Base-by-base conservation (phyloP, 495 filamentous ascomycete species). In the Aspergillus affinis region DNA sequence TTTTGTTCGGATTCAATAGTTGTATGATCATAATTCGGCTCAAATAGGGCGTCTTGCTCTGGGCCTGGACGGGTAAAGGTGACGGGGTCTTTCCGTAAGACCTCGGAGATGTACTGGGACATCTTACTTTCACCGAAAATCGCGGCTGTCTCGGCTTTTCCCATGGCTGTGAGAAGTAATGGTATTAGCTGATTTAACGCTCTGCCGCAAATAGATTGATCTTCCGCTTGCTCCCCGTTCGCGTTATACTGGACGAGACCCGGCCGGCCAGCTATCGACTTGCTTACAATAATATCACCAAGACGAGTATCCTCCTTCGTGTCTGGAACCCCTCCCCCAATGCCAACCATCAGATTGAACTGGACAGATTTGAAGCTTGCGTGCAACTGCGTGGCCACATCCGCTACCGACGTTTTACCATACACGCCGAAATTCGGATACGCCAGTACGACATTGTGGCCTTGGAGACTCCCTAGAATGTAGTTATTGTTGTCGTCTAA, bases 381-480 rank as follows among this genome's bases (percentile, higher is more conserved):
- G 3, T 47, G 64, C 73, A 77, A 64, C 49, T 71, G 65, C 18
- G 49, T 67, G 45, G 72, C 69, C 13, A 75, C 68, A 8, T 61
- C 59, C 9, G 72, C 67, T 13, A 72, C 69, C 51, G 74, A 70
- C 4, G 41, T 62, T 55, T 52, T 72, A 29, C 78, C 75, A 56
- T 51, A 53, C 46, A 49, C 61, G 5, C 63, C 57, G 47, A 20
- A 54, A 48, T 50, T 45, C 20, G 57, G 64, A 63, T 58, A 69
- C 41, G 75, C 75, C 46, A 80, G 59, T 17, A 75, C 72, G 45
- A 78, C 63, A 47, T 80, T 78, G 55, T 78, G 75, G 30, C 71
- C 71, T 51, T 69, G 61, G 30, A 76, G 61, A 20, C 55, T 59
- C 27, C 67, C 67, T 7, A 67, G 57, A 55, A 61, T 61, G 29